Conservation (phyloP, 2,329 filamentous ascomycete species). For the Botrytis porri region DNA sequence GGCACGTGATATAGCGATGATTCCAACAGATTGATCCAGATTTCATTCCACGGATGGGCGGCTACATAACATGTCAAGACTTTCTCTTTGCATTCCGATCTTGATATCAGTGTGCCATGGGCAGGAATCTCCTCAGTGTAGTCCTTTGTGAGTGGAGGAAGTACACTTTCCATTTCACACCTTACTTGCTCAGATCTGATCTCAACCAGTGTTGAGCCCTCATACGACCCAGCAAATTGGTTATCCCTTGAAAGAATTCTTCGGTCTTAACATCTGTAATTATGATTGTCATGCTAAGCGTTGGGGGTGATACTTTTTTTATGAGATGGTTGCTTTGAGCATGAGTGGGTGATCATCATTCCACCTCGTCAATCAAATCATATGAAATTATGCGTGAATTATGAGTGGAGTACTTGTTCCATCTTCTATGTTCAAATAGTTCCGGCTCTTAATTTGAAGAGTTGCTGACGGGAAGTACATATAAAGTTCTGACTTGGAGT, state of each 20-base stretch:
- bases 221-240: background rate
- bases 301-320: background rate
- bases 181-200: background rate
- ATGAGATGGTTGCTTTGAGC: background rate
- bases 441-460: background rate
- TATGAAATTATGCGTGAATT: background rate
- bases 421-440: background rate
- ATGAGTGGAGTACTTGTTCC: background rate
- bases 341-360: background rate
- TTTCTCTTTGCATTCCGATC: conserved; percentile 8
- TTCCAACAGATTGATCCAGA: background rate
- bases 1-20: background rate
- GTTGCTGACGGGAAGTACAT: background rate
- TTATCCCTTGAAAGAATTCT: background rate
- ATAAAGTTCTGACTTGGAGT: background rate
- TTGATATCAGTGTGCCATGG: background rate
- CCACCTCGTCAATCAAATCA: background rate
- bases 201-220: background rate
- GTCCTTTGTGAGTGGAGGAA: background rate
- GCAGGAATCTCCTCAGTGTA: background rate
- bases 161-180: background rate
- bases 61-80: background rate
- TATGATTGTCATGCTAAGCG: background rate
- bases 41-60: background rate
- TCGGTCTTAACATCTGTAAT: background rate